Base-by-base conservation (phyloP, 352 stramenopile genomes). In the Pythium phragmiticola region DNA sequence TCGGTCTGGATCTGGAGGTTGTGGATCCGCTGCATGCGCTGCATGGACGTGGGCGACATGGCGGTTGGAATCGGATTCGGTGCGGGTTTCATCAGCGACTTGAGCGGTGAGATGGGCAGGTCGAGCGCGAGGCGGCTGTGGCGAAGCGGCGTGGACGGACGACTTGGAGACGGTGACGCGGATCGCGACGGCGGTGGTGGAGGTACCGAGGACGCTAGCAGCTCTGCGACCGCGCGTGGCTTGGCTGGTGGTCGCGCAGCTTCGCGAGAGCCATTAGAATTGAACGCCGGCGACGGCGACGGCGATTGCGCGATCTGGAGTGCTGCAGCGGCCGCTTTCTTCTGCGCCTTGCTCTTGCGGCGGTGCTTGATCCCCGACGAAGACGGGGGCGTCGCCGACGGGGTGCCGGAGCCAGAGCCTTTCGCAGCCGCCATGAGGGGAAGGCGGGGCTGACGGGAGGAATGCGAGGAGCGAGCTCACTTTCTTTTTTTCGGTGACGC, bases 1-100 rank as follows among this genome's bases (percentile, higher is more conserved):
- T 77, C 63, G 43, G 70, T 77, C 48, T 77, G 62, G n/a, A 77
- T 64, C 13, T 60, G 62, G 21, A 77, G 66, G 47, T 69, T 72
- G 70, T 74, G 70, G 23, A 72, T 21, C 4, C 59, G 70, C 54
- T 76, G 70, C 70, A 76, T 74, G 49, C 62, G 70, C 58, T 77
- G 70, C 69, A 76, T 73, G 4, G 69, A 41, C 19, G 62, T 55
- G 7, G 69, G 69, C 36, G 69, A 76, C 60, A 68, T 70, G 48
- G n/a, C 28, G 17, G 54, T 55, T 17, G 41, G 2, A 13, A 13
- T 8, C 13, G 36, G 7, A 41, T 41, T 8, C 36, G 13, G 36
- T 13, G 36, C 13, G 36, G 36, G 36, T 13, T 41, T 41, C n/a
- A 55, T 49, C 11, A 58, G 61, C 13, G 61, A 53, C n/a, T 58